These are phyloP conservation scores for Tubosaeta sp. DNA, from an alignment of 768 basidiomycete genomes.

Conservation along the genomic window DNA sequence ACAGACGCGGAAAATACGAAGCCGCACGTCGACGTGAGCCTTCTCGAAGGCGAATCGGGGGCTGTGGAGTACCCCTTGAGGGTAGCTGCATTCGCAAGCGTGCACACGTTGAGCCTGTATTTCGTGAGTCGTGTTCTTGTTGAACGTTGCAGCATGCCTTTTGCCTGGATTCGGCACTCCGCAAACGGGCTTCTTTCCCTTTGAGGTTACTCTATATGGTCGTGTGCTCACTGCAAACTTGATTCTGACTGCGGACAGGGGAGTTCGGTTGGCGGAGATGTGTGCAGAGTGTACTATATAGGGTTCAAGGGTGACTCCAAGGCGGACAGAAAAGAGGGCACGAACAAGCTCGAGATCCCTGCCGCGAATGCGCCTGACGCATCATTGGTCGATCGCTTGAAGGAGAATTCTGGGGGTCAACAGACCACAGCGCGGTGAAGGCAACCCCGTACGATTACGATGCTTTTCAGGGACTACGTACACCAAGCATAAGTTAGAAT, in stretches of 20 bases:
- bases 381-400: constrained; percentile 52
- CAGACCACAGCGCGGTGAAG: constrained; percentile 58
- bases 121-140: constrained; percentile 53
- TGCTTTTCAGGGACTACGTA: not conserved
- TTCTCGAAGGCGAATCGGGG: constrained; percentile 65
- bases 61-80: constrained; percentile 76
- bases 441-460: not conserved
- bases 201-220: constrained; percentile 24
- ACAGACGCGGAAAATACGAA: constrained; percentile 61
- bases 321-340: constrained; percentile 51
- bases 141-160: constrained; percentile 15
- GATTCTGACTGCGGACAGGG: constrained; percentile 39
- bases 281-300: constrained; percentile 67
- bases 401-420: constrained; percentile 52
- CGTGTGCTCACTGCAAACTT: constrained; percentile 8
- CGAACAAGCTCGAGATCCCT: constrained; percentile 64
- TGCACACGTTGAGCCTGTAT: constrained; percentile 70
- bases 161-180: constrained; percentile 5
- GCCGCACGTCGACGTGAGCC: constrained; percentile 66
- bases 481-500: not conserved
- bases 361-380: constrained; percentile 81
- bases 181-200: constrained; percentile 1
- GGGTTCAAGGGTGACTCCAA: constrained; percentile 78
- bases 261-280: constrained; percentile 61
- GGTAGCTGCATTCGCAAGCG: constrained; percentile 70